Conservation (phyloP, 352 stramenopile genomes). For the Phytophthora melonis region DNA sequence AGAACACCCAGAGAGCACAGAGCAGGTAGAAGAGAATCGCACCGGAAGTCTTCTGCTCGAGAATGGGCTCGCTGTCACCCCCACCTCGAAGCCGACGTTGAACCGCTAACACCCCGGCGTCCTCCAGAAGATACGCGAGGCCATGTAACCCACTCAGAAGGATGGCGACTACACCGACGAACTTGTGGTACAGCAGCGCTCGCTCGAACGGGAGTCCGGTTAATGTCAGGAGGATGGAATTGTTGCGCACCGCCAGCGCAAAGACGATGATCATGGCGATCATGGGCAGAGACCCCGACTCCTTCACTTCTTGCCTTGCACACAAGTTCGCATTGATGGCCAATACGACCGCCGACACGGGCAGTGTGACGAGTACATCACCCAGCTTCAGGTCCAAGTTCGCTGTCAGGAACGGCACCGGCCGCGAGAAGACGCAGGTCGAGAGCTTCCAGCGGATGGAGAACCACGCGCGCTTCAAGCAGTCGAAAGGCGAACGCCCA, state of each 20-base stretch:
- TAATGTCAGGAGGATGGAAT: slow-evolving; percentile 45
- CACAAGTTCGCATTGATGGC: slow-evolving; percentile 25
- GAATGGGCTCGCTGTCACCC: neutral
- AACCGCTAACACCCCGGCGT: slow-evolving; percentile 5
- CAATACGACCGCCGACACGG: slow-evolving; percentile 15
- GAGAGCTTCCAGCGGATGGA: slow-evolving; percentile 32
- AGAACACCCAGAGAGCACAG: slow-evolving; percentile 31
- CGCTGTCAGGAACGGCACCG: slow-evolving; percentile 34
- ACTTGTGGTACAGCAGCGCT: slow-evolving; percentile 57
- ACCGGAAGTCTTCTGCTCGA: slow-evolving; percentile 6
- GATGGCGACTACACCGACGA: slow-evolving; percentile 40
- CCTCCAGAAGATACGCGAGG: slow-evolving; percentile 40
- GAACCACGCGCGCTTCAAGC: slow-evolving; percentile 30
- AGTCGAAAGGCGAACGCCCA: slow-evolving; percentile 4
- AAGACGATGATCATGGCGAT: slow-evolving; percentile 49
- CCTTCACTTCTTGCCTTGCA: slow-evolving; percentile 14
- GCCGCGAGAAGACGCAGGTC: slow-evolving; percentile 23
- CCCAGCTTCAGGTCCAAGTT: slow-evolving; percentile 46
- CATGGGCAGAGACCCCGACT: slow-evolving; percentile 31
- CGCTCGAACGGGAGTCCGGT: slow-evolving; percentile 56
- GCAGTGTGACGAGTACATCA: slow-evolving; percentile 40
- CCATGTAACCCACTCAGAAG: slow-evolving; percentile 44
- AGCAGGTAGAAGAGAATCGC: slow-evolving; percentile 40
- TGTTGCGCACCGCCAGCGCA: slow-evolving; percentile 54
- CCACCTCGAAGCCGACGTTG: neutral